Conservation (phyloP, 345 rosid genomes). For the Pistacia integerrima region DNA sequence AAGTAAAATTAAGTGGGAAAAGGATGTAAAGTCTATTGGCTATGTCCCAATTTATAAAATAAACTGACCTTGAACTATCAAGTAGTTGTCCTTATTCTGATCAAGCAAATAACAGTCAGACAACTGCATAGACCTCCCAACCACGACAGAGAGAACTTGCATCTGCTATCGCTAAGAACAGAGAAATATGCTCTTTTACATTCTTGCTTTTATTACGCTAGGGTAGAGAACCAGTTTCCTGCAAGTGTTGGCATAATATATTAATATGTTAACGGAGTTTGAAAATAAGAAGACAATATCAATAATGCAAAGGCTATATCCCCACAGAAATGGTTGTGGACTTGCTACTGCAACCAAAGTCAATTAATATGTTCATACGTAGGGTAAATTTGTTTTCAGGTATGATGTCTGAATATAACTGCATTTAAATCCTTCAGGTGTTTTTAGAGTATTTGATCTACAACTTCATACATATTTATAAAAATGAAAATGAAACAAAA, state of each 20-base stretch:
- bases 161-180: constrained; percentile 51
- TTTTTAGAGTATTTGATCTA: no score
- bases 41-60: no score
- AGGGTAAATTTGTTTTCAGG: no score
- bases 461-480: no score
- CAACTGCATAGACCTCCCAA: constrained; percentile 55
- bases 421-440: no score
- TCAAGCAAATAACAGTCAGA: constrained; percentile 55
- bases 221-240: constrained; percentile 69
- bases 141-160: constrained; percentile 41
- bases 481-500: no score
- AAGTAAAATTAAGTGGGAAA: not conserved
- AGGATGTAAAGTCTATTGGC: no score
- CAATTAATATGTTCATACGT: not conserved
- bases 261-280: not conserved
- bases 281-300: not conserved
- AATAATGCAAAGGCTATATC: not conserved
- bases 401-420: no score
- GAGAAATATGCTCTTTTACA: constrained; percentile 49
- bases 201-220: constrained; percentile 61
- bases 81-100: constrained; percentile 40
- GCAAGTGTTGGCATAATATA: not conserved
- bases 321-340: not conserved
- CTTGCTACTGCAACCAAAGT: not conserved
- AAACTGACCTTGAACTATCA: constrained; percentile 36